Evolutionary conservation across 192 early-diverging fungal genomes (phyloP), one percentile per base, ranked within the genome.

Genomic region (Coemansia sp.): DNA sequence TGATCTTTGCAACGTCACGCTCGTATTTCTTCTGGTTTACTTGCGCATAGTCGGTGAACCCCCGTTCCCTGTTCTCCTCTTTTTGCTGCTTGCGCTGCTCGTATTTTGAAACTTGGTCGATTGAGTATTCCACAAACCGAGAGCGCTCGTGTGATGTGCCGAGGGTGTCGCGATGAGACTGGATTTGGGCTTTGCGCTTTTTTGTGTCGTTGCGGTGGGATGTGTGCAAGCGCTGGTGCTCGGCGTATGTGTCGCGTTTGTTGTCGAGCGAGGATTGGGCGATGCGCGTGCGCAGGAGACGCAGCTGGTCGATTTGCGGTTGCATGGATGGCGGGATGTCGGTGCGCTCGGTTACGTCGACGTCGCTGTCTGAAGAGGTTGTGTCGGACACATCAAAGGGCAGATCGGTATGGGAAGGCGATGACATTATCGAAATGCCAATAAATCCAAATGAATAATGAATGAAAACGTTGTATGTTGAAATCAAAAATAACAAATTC

Each of bases 11-110:
- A 1, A 92, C 86, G 42, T 90, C 82, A 6, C 87, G 85, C 31
- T 88, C 74, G 74, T 99, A 99, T 68, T 96, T 97, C 54, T 92
- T 92, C 21, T 88, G 85, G 34, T 94, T 90, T 38, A 88, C 84
- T 67, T 97, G 94, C 15, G 82, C 75, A 67, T 89, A 93, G 58
- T 89, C 90, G 15, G 94, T 92, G 57, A 97, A 97, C 23, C 88
- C 92, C 46, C 82, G 84, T 36, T 97, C 90, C 31, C 75, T 36
- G 34, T 75, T 75, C 0, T 57, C 69, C 15, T 70, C 84, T 11
- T 80, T 67, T 62, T 82, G 65, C 14, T 64, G 81, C 59, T 90
- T 88, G 64, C 87, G 85, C 26, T 85, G 84, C 76, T 92, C 79
- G 65, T 91, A 93, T 24, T 76, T 79, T 64, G 95, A 91, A 0